phyloP scores from a whole-genome alignment of 495 filamentous ascomycete genomes.

The Hypomontagnella monticulosa region DNA sequence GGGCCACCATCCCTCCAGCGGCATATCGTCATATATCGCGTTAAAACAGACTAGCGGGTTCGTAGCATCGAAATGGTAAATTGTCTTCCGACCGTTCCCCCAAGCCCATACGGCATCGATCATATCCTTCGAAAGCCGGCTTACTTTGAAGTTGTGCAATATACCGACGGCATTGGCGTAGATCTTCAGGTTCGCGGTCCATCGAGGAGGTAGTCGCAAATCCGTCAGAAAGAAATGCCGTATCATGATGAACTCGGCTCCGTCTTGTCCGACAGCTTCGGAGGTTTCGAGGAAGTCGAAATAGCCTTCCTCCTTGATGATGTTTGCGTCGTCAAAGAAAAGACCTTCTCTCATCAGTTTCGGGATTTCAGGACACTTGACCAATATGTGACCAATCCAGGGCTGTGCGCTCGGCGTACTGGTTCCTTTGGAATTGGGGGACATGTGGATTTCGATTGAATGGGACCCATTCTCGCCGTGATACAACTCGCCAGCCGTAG shows the following conservation, averaged over 20 bases:
- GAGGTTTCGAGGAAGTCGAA: neutral
- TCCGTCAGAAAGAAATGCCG: conserved; percentile 25
- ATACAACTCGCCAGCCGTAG: no score
- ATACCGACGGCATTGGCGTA: conserved; percentile 2
- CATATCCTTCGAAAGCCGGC: conserved; percentile 1
- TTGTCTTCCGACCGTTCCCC: neutral
- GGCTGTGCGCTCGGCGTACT: neutral
- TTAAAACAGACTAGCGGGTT: conserved; percentile 12
- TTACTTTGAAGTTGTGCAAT: conserved; percentile 12
- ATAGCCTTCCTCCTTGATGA: conserved; percentile 30
- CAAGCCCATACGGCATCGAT: neutral
- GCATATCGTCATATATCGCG: conserved; percentile 33
- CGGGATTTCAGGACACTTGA: conserved; percentile 32
- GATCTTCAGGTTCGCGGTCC: conserved; percentile 19
- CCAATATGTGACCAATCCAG: conserved; percentile 18
- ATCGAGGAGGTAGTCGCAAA: conserved; percentile 16
- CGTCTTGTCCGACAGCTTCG: neutral
- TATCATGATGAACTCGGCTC: neutral
- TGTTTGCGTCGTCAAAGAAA: conserved; percentile 22
- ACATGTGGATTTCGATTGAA: no score
- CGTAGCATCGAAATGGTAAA: conserved; percentile 5
- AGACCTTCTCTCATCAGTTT: conserved; percentile 40
- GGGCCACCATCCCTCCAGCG: conserved; percentile 35
- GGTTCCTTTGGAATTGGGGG: no score
- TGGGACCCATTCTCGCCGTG: no score